Base-by-base conservation (phyloP, 192 early-diverging fungal species). In the Anaeromyces robustus region DNA sequence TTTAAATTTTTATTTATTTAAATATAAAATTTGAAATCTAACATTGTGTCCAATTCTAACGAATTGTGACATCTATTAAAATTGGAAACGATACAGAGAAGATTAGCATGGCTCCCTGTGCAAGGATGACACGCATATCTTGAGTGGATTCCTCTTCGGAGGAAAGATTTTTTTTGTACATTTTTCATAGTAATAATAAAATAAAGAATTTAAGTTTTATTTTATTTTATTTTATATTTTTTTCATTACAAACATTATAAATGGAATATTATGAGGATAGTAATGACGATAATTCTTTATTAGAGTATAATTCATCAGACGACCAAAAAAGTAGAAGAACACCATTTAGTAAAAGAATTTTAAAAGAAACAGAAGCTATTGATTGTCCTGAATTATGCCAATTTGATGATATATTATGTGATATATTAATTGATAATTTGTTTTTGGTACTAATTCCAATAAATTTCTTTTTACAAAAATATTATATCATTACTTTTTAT, bases 101-200 rank as follows among this genome's bases (percentile, higher is more conserved):
- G 89, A 90, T 90, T 90, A 90, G 89, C 89, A 91, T 90, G 89
- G 89, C 88, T 87, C 89, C 90, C 89, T 90, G 89, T 85, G 86
- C 86, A 90, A 90, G 89, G 90, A 90, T 90, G 89, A 90, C 89
- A 90, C 87, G 86, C 86, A 86, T 80, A 84, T 52, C 85, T 82
- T 91, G 88, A 87, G 87, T 83, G 79, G 89, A 82, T 85, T 86
- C 78, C 87, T 82, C 85, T 84, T 83, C 80, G 82, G 86, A 79
- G 86, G 86, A 84, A 84, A 81, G 81, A 84, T 87, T 87, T 87
- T 89, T 87, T 87, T 78, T 78, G 2, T 78, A 81, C 29, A 52
- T 81, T 4, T 34, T 34, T 34, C 5, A 34, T n/a, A 34, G 12
- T 34, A 34, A 34, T 34, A 7, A 34, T 34, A 7, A 7, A 7